A percentile compares a stretch with the other conserved stretches of the same genome.
These are phyloP conservation scores for Stachybotrys echinatus DNA, from an alignment of 2,329 filamentous ascomycete genomes.

Conservation along the genomic window DNA sequence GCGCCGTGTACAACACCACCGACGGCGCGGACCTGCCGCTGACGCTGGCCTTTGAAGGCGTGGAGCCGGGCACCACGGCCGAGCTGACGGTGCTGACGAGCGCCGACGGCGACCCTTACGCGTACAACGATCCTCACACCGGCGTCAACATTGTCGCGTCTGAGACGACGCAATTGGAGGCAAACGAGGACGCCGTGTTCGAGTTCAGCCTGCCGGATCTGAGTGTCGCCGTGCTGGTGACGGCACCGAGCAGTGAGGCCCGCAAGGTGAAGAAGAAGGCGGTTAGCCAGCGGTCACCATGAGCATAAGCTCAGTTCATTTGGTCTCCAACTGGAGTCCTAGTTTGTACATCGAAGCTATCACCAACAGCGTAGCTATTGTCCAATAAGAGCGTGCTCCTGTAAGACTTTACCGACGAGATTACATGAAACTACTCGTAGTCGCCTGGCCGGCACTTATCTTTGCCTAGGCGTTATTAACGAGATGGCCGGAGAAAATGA, in stretches of 20 bases:
- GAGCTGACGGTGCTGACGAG: conserved; percentile 41
- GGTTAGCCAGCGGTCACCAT: not conserved
- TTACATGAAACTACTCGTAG: no score
- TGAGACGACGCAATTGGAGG: conserved; percentile 29
- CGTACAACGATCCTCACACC: conserved; percentile 35
- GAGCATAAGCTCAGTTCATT: no score
- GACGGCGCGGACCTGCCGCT: conserved; percentile 37
- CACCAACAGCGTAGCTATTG: no score
- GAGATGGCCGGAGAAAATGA: no score
- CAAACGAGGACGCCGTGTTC: conserved; percentile 40
- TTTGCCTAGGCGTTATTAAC: no score
- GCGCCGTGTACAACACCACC: conserved; percentile 47
- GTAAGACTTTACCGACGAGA: no score
- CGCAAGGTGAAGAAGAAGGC: not conserved
- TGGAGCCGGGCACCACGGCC: conserved; percentile 30
- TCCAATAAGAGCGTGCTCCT: no score
- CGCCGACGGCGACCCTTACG: conserved; percentile 31
- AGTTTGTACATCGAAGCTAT: no score
- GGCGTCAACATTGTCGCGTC: conserved; percentile 45
- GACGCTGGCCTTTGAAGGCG: conserved; percentile 38
- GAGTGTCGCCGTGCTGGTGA: conserved; percentile 52
- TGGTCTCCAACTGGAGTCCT: no score
- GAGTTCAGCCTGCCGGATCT: conserved; percentile 47
- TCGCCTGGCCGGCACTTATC: no score
- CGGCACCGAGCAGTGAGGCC: conserved; percentile 6